phyloP scores from a whole-genome alignment of 768 basidiomycete species.

The Boletellus sp. region DNA sequence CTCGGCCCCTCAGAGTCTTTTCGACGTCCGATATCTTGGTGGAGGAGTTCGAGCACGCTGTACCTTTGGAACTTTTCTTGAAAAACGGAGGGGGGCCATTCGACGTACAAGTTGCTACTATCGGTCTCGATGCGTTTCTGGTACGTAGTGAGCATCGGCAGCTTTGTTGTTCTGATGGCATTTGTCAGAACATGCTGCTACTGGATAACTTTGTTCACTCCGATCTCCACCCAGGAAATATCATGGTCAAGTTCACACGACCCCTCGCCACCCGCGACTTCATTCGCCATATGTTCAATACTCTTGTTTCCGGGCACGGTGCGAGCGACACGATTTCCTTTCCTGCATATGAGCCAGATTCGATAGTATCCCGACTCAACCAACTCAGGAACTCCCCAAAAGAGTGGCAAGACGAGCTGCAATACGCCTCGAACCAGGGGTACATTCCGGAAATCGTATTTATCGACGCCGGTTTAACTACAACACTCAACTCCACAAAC shows the following conservation, averaged over 20 bases:
- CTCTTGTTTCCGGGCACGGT: conserved; percentile 44
- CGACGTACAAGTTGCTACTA: conserved; percentile 83
- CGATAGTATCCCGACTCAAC: conserved; percentile 68
- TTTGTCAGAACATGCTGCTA: conserved; percentile 86
- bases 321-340: conserved; percentile 21
- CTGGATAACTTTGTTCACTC: conserved; percentile 97
- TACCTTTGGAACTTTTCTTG: conserved; percentile 85
- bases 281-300: conserved; percentile 54
- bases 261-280: conserved; percentile 69
- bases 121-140: conserved; percentile 93
- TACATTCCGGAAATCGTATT: conserved; percentile 95
- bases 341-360: conserved; percentile 45
- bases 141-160: conserved; percentile 42
- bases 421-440: conserved; percentile 57
- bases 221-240: conserved; percentile 90
- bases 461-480: conserved; percentile 94
- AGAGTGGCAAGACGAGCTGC: conserved; percentile 71
- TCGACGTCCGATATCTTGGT: conserved; percentile 81
- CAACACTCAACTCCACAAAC: conserved; percentile 77
- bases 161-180: conserved; percentile 1
- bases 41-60: conserved; percentile 90
- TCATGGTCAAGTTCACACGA: conserved; percentile 95
- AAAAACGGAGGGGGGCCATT: conserved; percentile 90
- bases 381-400: conserved; percentile 52
- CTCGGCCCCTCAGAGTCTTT: conserved; percentile 78